Evolutionary conservation across 306 rosid genomes (phyloP), one percentile per base, ranked within the genome.

Genomic region (Dalbergia oliveri): DNA sequence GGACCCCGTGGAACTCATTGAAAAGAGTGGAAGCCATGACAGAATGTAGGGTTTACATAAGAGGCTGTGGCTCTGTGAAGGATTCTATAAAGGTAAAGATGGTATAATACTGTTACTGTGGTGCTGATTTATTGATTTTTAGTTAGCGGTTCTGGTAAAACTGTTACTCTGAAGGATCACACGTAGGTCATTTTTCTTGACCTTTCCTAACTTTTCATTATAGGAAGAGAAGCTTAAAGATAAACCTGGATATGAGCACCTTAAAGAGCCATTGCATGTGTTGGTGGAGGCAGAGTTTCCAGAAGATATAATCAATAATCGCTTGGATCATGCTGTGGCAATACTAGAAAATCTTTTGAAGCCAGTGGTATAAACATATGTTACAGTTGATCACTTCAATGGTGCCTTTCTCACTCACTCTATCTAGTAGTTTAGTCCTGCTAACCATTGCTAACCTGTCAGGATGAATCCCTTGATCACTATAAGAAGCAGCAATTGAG

Each of bases 21-120:
- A 94, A 94, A 89, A 90, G 98, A 81, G 97, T 94, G 76, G 98
- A 94, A 88, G 97, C 97, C 77, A 77, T 92, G 86, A 92, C 98
- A 14, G 97, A 89, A 72, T 94, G 98, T 70, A 88, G 97, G 90
- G 96, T 94, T 79, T 94, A 89, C 85, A 94, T 94, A 49, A 86
- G 98, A 87, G 98, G 98, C 69, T 85, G 86, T 79, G 98, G 98
- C 69, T 94, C 98, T 11, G 93, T 94, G 69, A 94, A 94, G 86
- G 98, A 94, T 86, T 69, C 96, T 75, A 84, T 92, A 62, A 91
- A 92, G 98, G 98, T 94, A 85, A 62, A 76, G 14, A 58, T 58
- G 58, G 23, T 77, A 34, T n/a, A 14, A 54, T 15, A 2, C 23
- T 16, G 23, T 5, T 15, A 2, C 12, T 9, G 50, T 4, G 16